Base-by-base conservation (phyloP, 2,329 filamentous ascomycete genomes). In the Leptographium galeiforme region DNA sequence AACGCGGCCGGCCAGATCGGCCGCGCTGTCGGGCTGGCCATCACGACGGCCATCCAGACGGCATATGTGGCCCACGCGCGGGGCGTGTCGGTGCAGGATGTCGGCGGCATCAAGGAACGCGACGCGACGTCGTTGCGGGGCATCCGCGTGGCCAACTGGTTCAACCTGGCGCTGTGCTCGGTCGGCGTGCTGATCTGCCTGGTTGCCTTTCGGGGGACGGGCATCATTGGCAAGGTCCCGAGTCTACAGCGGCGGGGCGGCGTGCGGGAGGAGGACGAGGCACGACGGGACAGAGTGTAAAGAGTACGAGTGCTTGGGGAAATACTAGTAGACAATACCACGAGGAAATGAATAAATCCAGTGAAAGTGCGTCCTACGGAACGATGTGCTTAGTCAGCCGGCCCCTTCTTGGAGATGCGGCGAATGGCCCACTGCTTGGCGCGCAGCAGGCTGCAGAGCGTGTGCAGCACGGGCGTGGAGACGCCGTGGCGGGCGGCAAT, bases 1-100 rank as follows among this genome's bases (percentile, higher is more conserved):
- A 84, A 85, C 54, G 74, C 81, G 0, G 75, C 81, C 7, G 79
- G 78, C 0, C 81, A 84, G 60, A 69, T 85, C 32, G 82, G 82
- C 0, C 70, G 82, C 6, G 76, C 81, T 0, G 73, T 86, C n/a
- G 77, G 79, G 1, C 67, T 86, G 1, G 82, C 82, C 0, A 70
- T 86, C 32, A 76, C 74, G 1, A 84, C 82, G 0, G 79, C 80
- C 0, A 69, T 84, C 1, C 81, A 86, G 61, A 79, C 78, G 0
- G 74, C 78, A 0, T 74, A 83, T 10, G 75, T 79, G 65, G 76
- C 76, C 0, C 63, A 67, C 6, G 67, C 70, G 19, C 67, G 73
- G 34, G 68, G 68, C 3, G 67, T 75, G 0, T 48, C 63, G 0
- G 70, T 79, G 0, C 62, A 76, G 55, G 54, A 71, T 3, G 71